Evolutionary conservation across 2,329 filamentous ascomycete species (phyloP), one percentile per base, ranked within the genome.

Genomic region (Aspergillus novoparasiticus): DNA sequence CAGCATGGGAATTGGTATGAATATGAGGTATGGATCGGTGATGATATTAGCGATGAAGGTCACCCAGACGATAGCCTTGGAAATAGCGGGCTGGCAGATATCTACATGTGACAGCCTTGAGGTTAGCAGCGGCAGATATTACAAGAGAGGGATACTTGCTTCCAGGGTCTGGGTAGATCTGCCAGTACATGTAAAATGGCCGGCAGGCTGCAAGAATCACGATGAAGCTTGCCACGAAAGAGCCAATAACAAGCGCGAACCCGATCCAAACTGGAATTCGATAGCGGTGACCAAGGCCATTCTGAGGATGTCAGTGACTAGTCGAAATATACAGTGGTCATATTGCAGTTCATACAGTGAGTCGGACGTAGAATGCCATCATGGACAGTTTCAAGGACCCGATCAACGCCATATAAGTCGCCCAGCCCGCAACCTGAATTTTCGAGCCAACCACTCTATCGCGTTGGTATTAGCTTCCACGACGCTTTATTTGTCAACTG

Each of bases 11-110:
- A 87, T 76, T 0, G 85, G 85, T 21, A 87, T 86, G 21, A 81
- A 79, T 57, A 87, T 82, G 16, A 87, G 76, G 63, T 87, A 87
- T 6, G 86, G 64, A 65, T 88, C 86, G 9, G 85, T 87, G 2
- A 78, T 64, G 11, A 86, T 78, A 64, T 86, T 87, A 60, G 82
- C 75, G 16, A 79, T 75, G 59, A 83, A 80, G 6, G 79, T 80
- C 19, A 80, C 78, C 75, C 79, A 83, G 57, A 85, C 73, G 41
- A 84, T 74, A 19, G 79, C 77, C n/a, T 74, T 77, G 0, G 83
- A 81, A 6, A 85, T 78, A n/a, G 81, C 82, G 45, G 81, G 74
- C 62, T 82, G 81, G 64, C 83, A 84, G 53, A 71, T 61, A 66
- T 80, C 81, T 81, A 64, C 53, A 45, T 58, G 39, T n/a, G 16